Base-by-base conservation (phyloP, 2,329 filamentous ascomycete genomes). In the Microsporum audouinii region DNA sequence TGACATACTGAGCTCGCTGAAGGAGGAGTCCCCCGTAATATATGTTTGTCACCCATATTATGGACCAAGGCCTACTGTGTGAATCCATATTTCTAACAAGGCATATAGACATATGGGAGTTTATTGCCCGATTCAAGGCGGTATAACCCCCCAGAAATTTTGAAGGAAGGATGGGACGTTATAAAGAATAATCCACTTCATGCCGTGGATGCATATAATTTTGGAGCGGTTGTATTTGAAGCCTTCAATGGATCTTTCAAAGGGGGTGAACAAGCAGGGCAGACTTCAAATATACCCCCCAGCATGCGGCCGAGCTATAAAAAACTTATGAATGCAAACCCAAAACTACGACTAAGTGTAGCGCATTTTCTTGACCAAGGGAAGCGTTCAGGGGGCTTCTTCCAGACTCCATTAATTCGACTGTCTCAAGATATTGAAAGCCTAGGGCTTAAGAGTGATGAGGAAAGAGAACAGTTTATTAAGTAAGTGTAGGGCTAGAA, bases 341-440 rank as follows among this genome's bases (percentile, higher is more conserved):
- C 94, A 0, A 99, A 96, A 73, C 82, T 91, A 23, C 84, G 94
- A 65, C 81, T 96, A 60, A 95, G 87, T 63, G 84, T 95, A 14
- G 84, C 84, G 6, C 86, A 91, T 67, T 97, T 97, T 67, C 78
- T 97, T 2, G 92, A 97, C 53, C 91, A 96, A 71, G 94, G 94
- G 8, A 86, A 82, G 68, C 84, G 91, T 56, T 81, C 78, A 60
- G 89, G 90, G 17, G 86, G 89, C 0, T 99, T 97, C 73, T 97
- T 99, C 67, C 88, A 96, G 69, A 96, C 89, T 2, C 86, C 92
- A 0, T 76, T 99, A 14, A 97, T 99, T 68, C 90, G 92, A 65
- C 78, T 99, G 67, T 94, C 91, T 0, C 89, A 97, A 64, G 91
- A 90, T 38, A 89, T 97, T 60, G 94, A 99, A 61, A 96, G 88